Conservation (phyloP, 225 moss, liverwort and hornwort genomes). For the Climacium dendroides region DNA sequence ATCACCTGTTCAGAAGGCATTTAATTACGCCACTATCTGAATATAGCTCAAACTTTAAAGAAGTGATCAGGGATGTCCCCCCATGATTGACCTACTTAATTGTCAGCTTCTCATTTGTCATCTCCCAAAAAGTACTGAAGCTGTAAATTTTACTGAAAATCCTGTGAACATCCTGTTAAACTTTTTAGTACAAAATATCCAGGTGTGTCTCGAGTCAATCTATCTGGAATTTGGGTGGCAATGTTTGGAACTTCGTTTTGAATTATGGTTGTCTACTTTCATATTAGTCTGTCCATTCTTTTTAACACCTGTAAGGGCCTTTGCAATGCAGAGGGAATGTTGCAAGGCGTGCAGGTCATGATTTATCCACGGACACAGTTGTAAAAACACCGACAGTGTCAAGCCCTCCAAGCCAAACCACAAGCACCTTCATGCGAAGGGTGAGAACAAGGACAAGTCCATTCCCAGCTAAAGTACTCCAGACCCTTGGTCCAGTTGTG, state of each 20-base stretch:
- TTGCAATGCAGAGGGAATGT: constrained; percentile 37
- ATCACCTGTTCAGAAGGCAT: not conserved
- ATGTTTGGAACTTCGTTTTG: not conserved
- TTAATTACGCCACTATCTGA: not conserved
- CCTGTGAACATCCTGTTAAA: not conserved
- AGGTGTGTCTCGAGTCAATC: not conserved
- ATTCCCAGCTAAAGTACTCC: constrained; percentile 28
- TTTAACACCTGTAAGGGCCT: not conserved
- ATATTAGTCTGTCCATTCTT: not conserved
- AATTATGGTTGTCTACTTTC: not conserved
- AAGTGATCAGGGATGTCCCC: not conserved
- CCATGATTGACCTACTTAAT: not conserved
- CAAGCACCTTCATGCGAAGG: constrained; percentile 21
- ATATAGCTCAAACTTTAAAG: not conserved
- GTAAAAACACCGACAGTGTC: constrained; percentile 11
- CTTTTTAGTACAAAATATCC: not conserved
- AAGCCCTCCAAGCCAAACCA: not conserved
- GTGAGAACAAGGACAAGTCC: constrained; percentile 32
- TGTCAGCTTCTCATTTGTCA: not conserved
- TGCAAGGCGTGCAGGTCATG: constrained; percentile 40
- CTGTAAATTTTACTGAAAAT: not conserved
- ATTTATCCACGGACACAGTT: constrained; percentile 9
- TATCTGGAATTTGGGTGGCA: not conserved
- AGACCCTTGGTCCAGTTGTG: constrained; percentile 40
- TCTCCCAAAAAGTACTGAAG: not conserved